phyloP scores from a whole-genome alignment of 805 yeast species.

The Cyberlindnera nakhonratchasimensis region DNA sequence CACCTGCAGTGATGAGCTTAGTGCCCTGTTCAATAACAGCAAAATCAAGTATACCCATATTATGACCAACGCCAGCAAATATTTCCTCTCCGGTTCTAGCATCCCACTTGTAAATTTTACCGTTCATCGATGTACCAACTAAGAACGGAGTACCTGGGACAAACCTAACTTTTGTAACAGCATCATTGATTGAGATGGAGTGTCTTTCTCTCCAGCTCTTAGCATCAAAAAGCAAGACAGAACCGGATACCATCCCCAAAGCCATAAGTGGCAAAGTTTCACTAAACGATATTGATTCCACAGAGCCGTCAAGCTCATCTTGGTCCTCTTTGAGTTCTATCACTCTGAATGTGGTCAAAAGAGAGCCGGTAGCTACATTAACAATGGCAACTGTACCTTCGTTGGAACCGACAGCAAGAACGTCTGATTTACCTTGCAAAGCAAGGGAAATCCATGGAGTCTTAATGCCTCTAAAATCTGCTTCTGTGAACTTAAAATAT shows the following conservation, averaged over 20 bases:
- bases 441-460: constrained; percentile 88
- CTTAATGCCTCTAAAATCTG: constrained; percentile 65
- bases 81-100: constrained; percentile 77
- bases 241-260: constrained; percentile 86
- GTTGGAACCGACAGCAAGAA: constrained; percentile 78
- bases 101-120: constrained; percentile 83
- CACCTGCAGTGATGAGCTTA: constrained; percentile 88
- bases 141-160: constrained; percentile 53
- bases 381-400: constrained; percentile 84
- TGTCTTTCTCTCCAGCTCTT: constrained; percentile 84
- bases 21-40: constrained; percentile 61
- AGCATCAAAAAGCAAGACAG: constrained; percentile 76
- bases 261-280: constrained; percentile 64
- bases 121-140: constrained; percentile 77
- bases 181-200: constrained; percentile 66
- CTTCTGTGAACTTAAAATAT: constrained; percentile 60
- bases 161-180: constrained; percentile 78
- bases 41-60: constrained; percentile 90
- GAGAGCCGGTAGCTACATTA: constrained; percentile 68
- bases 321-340: constrained; percentile 53
- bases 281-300: constrained; percentile 85
- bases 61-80: constrained; percentile 85
- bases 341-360: constrained; percentile 63
- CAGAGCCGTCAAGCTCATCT: constrained; percentile 61
- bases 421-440: constrained; percentile 42